Base-by-base conservation (phyloP, 2,329 filamentous ascomycete genomes). In the Colletotrichum viniferum region DNA sequence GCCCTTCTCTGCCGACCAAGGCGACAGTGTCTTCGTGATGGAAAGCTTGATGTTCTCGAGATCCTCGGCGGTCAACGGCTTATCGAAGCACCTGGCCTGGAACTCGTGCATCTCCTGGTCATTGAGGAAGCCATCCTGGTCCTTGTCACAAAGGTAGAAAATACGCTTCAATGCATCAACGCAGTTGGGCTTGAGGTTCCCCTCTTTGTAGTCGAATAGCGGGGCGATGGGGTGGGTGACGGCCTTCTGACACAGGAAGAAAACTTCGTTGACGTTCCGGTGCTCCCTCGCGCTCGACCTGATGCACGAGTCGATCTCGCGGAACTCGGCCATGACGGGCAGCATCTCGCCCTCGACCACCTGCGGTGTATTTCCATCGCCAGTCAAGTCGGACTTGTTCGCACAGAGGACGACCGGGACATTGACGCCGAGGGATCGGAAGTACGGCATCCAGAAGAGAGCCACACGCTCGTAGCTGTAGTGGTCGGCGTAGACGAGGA, bases 401-500 rank as follows among this genome's bases (percentile, higher is more conserved):
- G 97, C 96, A 81, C 97, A 98, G 72, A 99, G 88, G 60, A 99
- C 96, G 13, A 99, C 97, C 0, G 97, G 97, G 26, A 99, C 96
- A 83, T 99, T 99, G 82, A 99, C 97, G n/a, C 97, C 97, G 52
- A 99, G 91, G 5, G 96, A 98, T 76, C 97, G 94, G 82, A 99
- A 98, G 85, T 98, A 97, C 13, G 97, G 97, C 91, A 99, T 94
- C 97, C 97, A 99, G 85, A 98, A 99, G 61, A 99, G 89, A 5
- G 96, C 97, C 5, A 99, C 96, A 48, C 97, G 90, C 83, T 99
- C 97, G 87, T 98, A 99, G 89, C 96, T 98, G 88, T 99, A 99
- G 86, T 98, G 96, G 84, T 99, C 97, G 78, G 96, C 96, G 85
- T 99, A 99, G 70, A 99, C 96, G 58, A 99, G 92, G 21, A 98